Conservation (phyloP, 345 rosid species). For the Populus tremula region DNA sequence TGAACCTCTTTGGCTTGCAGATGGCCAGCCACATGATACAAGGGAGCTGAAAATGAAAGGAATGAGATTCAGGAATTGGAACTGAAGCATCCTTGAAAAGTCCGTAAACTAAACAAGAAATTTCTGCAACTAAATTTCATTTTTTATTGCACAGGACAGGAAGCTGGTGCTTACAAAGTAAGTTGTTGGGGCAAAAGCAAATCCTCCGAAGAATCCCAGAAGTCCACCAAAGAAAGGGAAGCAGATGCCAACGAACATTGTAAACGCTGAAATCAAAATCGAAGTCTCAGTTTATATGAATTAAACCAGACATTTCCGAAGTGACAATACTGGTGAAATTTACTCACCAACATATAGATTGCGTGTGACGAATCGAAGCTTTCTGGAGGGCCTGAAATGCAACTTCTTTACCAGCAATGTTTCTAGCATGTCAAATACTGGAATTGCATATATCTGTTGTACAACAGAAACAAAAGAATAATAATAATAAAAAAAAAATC, state of each 20-base stretch:
- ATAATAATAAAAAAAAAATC: background rate
- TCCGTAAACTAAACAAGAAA: background rate
- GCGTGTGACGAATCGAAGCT: slow-evolving; percentile 19
- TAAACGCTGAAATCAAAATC: slow-evolving; percentile 14
- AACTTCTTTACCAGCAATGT: slow-evolving; percentile 25
- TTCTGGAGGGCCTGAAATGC: slow-evolving; percentile 18
- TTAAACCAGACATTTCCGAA: background rate
- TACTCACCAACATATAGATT: slow-evolving; percentile 27
- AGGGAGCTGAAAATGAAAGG: slow-evolving; percentile 23
- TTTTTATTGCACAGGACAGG: background rate
- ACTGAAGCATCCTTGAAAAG: background rate
- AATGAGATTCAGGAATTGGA: background rate
- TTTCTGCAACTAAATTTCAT: background rate
- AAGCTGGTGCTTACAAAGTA: slow-evolving; percentile 22
- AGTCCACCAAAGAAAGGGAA: slow-evolving; percentile 32
- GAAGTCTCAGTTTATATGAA: background rate
- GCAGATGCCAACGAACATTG: slow-evolving; percentile 28
- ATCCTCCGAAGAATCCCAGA: slow-evolving; percentile 32
- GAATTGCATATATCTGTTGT: slow-evolving; percentile 25
- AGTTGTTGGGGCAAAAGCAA: slow-evolving; percentile 32
- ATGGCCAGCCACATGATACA: slow-evolving; percentile 30
- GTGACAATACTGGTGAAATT: background rate
- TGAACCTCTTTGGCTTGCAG: slow-evolving; percentile 28
- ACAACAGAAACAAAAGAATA: background rate
- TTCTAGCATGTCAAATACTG: slow-evolving; percentile 34